Evolutionary conservation across 495 filamentous ascomycete genomes (phyloP).

Genomic region (Neurospora sp.): DNA sequence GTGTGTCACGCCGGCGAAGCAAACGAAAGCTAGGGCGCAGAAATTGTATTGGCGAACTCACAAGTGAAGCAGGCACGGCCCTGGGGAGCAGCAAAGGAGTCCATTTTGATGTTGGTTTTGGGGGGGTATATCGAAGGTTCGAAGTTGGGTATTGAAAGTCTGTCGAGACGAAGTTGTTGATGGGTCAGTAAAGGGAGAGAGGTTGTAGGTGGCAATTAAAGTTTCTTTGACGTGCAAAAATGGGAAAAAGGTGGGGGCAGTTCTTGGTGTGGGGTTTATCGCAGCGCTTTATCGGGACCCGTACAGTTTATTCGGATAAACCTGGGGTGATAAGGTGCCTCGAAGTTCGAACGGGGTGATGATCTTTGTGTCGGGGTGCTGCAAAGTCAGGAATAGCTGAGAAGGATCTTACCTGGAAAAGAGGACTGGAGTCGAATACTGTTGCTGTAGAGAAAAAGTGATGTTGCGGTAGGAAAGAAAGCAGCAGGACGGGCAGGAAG

Average conservation of each 20-base stretch:
- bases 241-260: slow-evolving; percentile 15
- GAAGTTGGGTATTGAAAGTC: background rate
- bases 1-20: slow-evolving; percentile 11
- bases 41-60: slow-evolving; percentile 25
- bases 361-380: background rate
- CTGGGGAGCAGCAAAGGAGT: slow-evolving; percentile 20
- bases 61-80: slow-evolving; percentile 39
- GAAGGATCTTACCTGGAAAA: background rate
- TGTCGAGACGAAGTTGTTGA: slow-evolving; percentile 6
- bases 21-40: slow-evolving; percentile 15
- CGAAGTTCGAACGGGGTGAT: background rate
- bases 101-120: slow-evolving; percentile 23
- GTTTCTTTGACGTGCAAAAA: slow-evolving; percentile 16
- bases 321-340: background rate
- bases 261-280: slow-evolving; percentile 12
- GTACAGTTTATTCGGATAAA: background rate
- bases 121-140: background rate
- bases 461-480: background rate
- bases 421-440: background rate
- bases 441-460: background rate
- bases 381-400: background rate
- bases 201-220: slow-evolving; percentile 9
- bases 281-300: background rate
- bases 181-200: slow-evolving; percentile 9
- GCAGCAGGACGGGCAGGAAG: background rate